Conservation (phyloP, 1,284 basidiomycete genomes). For the Trichosporon inkin region DNA sequence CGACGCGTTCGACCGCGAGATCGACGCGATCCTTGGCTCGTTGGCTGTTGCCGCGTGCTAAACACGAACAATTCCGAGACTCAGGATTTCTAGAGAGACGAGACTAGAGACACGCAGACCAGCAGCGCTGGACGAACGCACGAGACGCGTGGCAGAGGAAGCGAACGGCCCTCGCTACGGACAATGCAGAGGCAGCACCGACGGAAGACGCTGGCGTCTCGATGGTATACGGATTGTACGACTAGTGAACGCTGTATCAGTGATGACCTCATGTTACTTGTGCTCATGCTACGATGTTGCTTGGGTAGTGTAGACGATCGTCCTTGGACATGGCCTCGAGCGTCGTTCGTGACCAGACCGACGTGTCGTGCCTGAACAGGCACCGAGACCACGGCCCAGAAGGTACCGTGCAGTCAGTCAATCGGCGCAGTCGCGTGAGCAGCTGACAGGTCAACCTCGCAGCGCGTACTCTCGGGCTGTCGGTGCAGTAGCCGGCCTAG, state of each 20-base stretch:
- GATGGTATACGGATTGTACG: not conserved
- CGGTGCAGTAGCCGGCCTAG: too few relatives aligned
- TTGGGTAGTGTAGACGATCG: too few relatives aligned
- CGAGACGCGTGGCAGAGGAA: not conserved
- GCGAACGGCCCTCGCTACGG: not conserved
- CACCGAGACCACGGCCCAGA: too few relatives aligned
- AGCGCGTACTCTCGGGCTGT: too few relatives aligned
- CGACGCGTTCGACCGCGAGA: slow-evolving; percentile 66
- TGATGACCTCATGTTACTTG: slow-evolving; percentile 8
- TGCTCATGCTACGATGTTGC: not conserved
- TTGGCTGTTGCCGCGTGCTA: slow-evolving; percentile 17
- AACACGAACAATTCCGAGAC: too few relatives aligned
- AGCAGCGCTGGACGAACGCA: not conserved
- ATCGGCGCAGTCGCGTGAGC: too few relatives aligned
- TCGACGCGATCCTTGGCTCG: slow-evolving; percentile 61
- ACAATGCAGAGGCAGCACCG: not conserved
- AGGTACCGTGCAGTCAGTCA: too few relatives aligned
- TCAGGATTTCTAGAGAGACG: not conserved
- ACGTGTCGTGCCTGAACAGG: too few relatives aligned
- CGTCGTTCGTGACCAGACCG: too few relatives aligned
- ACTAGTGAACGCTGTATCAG: slow-evolving; percentile 8
- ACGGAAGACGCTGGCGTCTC: slow-evolving; percentile 1
- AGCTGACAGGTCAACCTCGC: too few relatives aligned
- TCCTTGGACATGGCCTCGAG: too few relatives aligned
- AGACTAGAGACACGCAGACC: not conserved